Evolutionary conservation across 495 filamentous ascomycete species (phyloP), one percentile per base, ranked within the genome.

Genomic region (Xylaria nigripes): DNA sequence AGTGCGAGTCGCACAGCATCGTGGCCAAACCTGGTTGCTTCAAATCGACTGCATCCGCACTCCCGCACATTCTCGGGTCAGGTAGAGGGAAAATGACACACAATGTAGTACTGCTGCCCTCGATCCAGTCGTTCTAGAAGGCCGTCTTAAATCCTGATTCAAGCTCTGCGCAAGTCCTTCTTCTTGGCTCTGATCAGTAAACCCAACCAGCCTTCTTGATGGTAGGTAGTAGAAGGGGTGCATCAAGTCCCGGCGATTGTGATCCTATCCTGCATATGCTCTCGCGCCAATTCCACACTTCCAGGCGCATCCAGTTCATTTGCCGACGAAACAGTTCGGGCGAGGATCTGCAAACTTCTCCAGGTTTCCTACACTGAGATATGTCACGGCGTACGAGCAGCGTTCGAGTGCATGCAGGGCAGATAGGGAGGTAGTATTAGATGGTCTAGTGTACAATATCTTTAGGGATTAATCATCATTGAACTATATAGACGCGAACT

Each of bases 1-100:
- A 40, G 25, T 7, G 7, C 21, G 15, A 45, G 45, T 55, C 32
- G n/a, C 46, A 55, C 52, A 23, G 24, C 52, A 43, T 48, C 12
- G 8, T 36, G 34, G 22, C 32, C 32, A 19, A 38, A 41, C 43
- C 44, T 23, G 32, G 27, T 40, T 27, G 27, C 19, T 34, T 19
- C 23, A 15, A 42, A 40, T 19, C 36, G 9, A 2, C 15, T 40
- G 36, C 36, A 18, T 40, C 12, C 36, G 36, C 18, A 12, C n/a
- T 18, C 36, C n/a, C 36, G 36, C 36, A n/a, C n/a, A 16, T 7
- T 18, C 36, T 40, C 36, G 36, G 36, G 36, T 8, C 36, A 40
- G 36, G 36, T 40, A 2, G 32, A 36, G n/a, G 36, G 32, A 2
- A 40, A 3, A 40, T 40, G 36, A 4, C 36, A 18, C 36, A 40